Evolutionary conservation across 1,284 basidiomycete species (phyloP).

Genomic region (Ceratobasidium sp.): DNA sequence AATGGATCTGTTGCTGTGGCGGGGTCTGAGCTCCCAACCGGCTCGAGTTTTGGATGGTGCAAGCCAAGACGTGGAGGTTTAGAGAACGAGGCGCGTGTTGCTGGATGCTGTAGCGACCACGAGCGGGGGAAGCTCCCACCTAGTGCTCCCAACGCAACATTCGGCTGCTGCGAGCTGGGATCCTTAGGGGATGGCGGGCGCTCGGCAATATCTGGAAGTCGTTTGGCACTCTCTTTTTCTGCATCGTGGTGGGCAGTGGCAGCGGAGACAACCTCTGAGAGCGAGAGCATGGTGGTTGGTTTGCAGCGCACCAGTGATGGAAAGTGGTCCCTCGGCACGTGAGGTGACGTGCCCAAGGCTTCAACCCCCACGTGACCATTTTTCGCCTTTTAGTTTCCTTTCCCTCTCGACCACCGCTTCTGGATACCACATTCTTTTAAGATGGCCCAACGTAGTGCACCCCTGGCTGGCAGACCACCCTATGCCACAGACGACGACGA

Average conservation of each 20-base stretch:
- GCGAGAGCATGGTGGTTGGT: conserved; percentile 28
- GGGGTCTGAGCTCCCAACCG: conserved; percentile 1
- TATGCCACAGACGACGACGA: conserved; percentile 73
- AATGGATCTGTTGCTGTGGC: conserved; percentile 32
- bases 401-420: not conserved
- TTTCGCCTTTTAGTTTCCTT: not conserved
- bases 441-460: conserved; percentile 48
- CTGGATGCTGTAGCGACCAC: conserved; percentile 29
- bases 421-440: conserved; percentile 31
- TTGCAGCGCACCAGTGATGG: not conserved
- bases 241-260: conserved; percentile 6
- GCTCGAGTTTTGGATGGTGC: conserved; percentile 9
- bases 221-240: conserved; percentile 11
- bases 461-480: conserved; percentile 67
- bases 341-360: not conserved
- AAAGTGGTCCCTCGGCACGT: not conserved
- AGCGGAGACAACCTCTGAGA: conserved; percentile 20
- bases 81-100: conserved; percentile 36
- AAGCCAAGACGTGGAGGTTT: conserved; percentile 16
- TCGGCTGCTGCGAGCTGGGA: not conserved
- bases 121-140: conserved; percentile 25
- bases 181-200: conserved; percentile 6
- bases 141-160: conserved; percentile 16
- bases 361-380: conserved; percentile 8
- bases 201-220: conserved; percentile 34